phyloP scores from a whole-genome alignment of 1,139 yeast genomes.

The Debaryomyces fabryi region DNA sequence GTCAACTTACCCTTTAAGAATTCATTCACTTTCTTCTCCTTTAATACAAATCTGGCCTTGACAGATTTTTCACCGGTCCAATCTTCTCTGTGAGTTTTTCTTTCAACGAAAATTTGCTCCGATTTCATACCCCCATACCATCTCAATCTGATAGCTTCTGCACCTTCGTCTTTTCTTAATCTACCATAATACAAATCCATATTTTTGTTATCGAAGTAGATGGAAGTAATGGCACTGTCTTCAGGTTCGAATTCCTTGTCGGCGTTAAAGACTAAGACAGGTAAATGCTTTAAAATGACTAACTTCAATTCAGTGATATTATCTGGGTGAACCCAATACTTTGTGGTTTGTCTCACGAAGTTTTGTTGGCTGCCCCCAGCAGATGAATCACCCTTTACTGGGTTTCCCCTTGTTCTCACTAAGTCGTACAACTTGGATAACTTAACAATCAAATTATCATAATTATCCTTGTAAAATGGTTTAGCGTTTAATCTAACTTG shows the following conservation, averaged over 20 bases:
- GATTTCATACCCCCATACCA: conserved; percentile 99
- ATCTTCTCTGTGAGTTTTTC: conserved; percentile 98
- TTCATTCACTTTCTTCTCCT: conserved; percentile 86
- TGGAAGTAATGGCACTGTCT: conserved; percentile 95
- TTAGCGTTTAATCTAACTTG: conserved; percentile 90
- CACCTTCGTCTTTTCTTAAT: conserved; percentile 95
- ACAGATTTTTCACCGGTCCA: conserved; percentile 99
- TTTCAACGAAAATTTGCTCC: conserved; percentile 90
- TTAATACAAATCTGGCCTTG: conserved; percentile 90
- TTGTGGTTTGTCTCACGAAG: conserved; percentile 96
- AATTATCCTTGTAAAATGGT: conserved; percentile 94
- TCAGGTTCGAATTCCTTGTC: conserved; percentile 93
- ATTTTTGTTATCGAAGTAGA: conserved; percentile 86
- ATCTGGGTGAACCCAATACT: conserved; percentile 99
- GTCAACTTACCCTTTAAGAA: conserved; percentile 83
- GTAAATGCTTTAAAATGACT: conserved; percentile 88
- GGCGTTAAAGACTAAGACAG: conserved; percentile 93
- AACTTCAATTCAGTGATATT: conserved; percentile 96
- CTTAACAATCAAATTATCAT: conserved; percentile 85
- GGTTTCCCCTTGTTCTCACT: conserved; percentile 94
- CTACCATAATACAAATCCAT: conserved; percentile 94
- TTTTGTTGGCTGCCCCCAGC: conserved; percentile 98
- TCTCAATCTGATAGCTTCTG: conserved; percentile 95
- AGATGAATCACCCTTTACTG: conserved; percentile 88
- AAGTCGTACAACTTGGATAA: conserved; percentile 86